A percentile compares a stretch with the other conserved stretches of the same genome.
Evolutionary conservation across 345 rosid genomes (phyloP).

Genomic region (Bruguiera sexangula): DNA sequence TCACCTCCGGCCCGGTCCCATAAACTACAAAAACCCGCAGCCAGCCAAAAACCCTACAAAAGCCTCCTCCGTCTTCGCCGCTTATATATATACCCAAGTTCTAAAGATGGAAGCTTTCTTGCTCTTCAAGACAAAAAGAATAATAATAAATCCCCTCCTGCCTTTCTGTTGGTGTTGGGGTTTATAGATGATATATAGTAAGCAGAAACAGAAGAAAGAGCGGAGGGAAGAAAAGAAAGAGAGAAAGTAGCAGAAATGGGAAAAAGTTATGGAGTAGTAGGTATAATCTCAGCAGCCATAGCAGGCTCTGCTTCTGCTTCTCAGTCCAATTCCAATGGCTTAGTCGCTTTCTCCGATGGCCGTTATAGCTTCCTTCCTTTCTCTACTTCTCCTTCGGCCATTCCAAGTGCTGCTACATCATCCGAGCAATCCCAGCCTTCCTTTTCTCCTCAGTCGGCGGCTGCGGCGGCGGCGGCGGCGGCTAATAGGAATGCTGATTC

Average conservation of each 20-base stretch:
- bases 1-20: too few species aligned
- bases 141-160: too few species aligned
- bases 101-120: too few species aligned
- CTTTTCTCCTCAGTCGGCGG: constrained; percentile 16
- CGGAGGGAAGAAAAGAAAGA: too few species aligned
- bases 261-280: constrained; percentile 44
- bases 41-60: too few species aligned
- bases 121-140: too few species aligned
- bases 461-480: constrained; percentile 9
- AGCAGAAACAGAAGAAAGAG: too few species aligned
- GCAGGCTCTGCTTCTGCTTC: constrained; percentile 59
- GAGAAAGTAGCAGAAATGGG: constrained; percentile 37
- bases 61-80: too few species aligned
- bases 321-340: constrained; percentile 15
- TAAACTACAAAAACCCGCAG: too few species aligned
- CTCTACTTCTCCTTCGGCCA: constrained; percentile 5
- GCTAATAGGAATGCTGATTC: constrained; percentile 28
- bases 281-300: constrained; percentile 56
- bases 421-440: constrained; percentile 36
- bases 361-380: constrained; percentile 48
- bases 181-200: too few species aligned
- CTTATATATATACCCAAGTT: too few species aligned
- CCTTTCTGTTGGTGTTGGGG: too few species aligned
- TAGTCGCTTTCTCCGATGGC: constrained; percentile 49
- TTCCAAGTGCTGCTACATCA: neutral